Conservation (phyloP, 2,329 filamentous ascomycete species). For the Exophiala oligosperma region DNA sequence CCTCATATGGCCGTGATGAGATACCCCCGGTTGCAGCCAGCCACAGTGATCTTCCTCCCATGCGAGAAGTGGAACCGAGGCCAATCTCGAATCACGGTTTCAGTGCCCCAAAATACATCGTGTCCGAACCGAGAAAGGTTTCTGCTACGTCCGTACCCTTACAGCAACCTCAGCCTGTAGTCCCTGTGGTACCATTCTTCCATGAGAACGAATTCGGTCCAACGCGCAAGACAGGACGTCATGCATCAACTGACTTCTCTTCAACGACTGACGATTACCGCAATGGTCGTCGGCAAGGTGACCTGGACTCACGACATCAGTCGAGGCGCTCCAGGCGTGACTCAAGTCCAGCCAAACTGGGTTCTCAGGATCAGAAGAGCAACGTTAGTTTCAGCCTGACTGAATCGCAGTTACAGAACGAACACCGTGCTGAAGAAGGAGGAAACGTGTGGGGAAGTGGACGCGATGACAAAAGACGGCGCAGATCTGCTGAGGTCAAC, state of each 20-base stretch:
- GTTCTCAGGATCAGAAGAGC: constrained; percentile 45
- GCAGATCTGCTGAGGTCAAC: constrained; percentile 9
- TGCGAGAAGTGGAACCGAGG: constrained; percentile 54
- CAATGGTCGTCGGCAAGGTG: not conserved
- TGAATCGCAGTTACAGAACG: constrained; percentile 55
- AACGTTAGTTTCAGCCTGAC: constrained; percentile 60
- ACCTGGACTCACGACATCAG: not conserved
- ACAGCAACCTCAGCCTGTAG: constrained; percentile 81
- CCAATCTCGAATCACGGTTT: constrained; percentile 18
- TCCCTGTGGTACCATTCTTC: constrained; percentile 60
- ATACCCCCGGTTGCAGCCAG: not conserved
- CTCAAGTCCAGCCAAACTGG: constrained; percentile 22
- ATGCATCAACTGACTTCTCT: not conserved
- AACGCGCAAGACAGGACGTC: not conserved
- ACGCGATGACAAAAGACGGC: constrained; percentile 25
- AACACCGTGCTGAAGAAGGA: constrained; percentile 35
- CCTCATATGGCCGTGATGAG: constrained; percentile 10
- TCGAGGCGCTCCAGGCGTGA: constrained; percentile 15
- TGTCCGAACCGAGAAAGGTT: constrained; percentile 6
- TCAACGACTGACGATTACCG: not conserved
- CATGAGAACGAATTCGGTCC: constrained; percentile 1
- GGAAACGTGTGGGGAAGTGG: constrained; percentile 29
- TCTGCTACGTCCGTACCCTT: constrained; percentile 57
- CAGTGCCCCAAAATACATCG: not conserved
- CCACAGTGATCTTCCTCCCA: constrained; percentile 50